These are phyloP conservation scores for Blastocystis sp. DNA, from an alignment of 352 stramenopile genomes.

Conservation along the genomic window DNA sequence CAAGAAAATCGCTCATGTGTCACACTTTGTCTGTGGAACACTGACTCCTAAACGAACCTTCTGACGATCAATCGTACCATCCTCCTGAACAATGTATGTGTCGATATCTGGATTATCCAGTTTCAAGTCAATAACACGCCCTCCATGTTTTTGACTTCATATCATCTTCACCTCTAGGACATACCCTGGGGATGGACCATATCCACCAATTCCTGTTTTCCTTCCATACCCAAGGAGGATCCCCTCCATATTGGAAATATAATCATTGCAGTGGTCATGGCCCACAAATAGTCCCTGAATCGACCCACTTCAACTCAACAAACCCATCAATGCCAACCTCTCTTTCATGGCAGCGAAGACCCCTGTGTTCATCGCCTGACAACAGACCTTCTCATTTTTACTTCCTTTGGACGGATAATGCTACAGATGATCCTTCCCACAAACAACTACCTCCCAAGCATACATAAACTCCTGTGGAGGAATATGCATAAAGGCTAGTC, in stretches of 20 bases:
- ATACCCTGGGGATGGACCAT: conserved; percentile 4
- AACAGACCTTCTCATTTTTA: background rate
- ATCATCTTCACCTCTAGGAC: background rate
- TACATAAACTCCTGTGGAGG: conserved; percentile 36
- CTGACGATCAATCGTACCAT: background rate
- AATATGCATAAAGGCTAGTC: conserved; percentile 49
- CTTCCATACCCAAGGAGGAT: background rate
- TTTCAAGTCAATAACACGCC: background rate
- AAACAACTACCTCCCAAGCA: conserved; percentile 1
- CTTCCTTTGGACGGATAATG: background rate
- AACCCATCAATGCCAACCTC: background rate
- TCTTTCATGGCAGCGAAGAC: background rate
- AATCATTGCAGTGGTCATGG: conserved; percentile 14
- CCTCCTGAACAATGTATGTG: conserved; percentile 20
- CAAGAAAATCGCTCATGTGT: background rate
- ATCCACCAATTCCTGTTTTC: conserved; percentile 33
- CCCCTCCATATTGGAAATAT: background rate
- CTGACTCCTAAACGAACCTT: background rate
- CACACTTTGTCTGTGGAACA: background rate
- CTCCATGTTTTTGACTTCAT: background rate
- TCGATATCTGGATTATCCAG: background rate
- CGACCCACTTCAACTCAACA: background rate
- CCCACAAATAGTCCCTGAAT: background rate
- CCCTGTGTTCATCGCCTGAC: conserved; percentile 27
- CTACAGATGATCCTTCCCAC: background rate